These are phyloP conservation scores for Trifolium pratense DNA, from an alignment of 306 rosid genomes.

Conservation along the genomic window DNA sequence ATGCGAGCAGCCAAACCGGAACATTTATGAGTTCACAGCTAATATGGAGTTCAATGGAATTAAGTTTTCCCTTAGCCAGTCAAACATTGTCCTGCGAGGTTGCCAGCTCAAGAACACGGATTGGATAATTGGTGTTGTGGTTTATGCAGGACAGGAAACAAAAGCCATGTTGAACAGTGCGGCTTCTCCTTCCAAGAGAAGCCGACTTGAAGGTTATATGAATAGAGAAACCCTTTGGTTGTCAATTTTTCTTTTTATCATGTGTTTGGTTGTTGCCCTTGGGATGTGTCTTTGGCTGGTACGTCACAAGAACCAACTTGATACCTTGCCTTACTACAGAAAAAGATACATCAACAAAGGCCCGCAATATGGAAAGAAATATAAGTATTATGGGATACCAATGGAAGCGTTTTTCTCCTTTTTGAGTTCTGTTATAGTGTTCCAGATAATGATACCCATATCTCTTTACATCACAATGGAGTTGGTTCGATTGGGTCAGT, in stretches of 20 bases:
- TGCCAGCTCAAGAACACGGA: slow-evolving; percentile 97
- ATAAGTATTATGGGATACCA: slow-evolving; percentile 81
- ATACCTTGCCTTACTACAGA: slow-evolving; percentile 88
- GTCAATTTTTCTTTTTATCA: slow-evolving; percentile 74
- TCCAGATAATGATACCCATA: slow-evolving; percentile 99
- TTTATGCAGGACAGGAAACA: slow-evolving; percentile 97
- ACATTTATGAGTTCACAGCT: slow-evolving; percentile 91
- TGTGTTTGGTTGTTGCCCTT: slow-evolving; percentile 89
- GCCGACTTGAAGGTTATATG: slow-evolving; percentile 88
- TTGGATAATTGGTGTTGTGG: slow-evolving; percentile 95
- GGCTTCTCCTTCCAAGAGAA: slow-evolving; percentile 90
- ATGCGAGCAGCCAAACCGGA: slow-evolving; percentile 91
- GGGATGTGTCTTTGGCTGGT: slow-evolving; percentile 86
- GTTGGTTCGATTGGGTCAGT: slow-evolving; percentile 95
- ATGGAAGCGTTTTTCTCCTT: slow-evolving; percentile 92
- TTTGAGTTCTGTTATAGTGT: slow-evolving; percentile 91
- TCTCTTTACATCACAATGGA: slow-evolving; percentile 98
- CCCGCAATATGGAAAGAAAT: slow-evolving; percentile 54
- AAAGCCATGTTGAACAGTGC: slow-evolving; percentile 98
- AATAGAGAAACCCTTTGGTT: slow-evolving; percentile 92
- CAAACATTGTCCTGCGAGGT: slow-evolving; percentile 93
- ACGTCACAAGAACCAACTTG: slow-evolving; percentile 72
- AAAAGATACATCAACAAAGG: slow-evolving; percentile 58
- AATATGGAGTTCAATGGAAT: slow-evolving; percentile 80
- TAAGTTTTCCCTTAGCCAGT: slow-evolving; percentile 81